phyloP scores from a whole-genome alignment of 805 yeast genomes.

The Phaffomyces antillensis region DNA sequence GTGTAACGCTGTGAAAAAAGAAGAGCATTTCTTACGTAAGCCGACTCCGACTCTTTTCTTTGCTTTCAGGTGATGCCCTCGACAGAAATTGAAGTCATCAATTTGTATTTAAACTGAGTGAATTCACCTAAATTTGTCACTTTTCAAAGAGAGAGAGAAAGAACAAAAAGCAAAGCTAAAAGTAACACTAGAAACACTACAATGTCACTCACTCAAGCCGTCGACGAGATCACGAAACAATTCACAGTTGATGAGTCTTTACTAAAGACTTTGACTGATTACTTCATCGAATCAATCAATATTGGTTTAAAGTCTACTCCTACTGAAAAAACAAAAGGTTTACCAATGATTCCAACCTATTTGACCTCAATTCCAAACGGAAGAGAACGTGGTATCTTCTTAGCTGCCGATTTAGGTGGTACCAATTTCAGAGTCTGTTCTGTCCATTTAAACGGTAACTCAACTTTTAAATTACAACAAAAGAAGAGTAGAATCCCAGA shows the following conservation, averaged over 20 bases:
- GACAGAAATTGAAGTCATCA: not conserved
- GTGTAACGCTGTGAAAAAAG: too few relatives aligned
- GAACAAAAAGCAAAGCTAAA: too few relatives aligned
- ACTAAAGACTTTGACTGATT: slow-evolving; percentile 28
- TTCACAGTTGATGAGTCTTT: slow-evolving; percentile 14
- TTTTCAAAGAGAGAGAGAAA: too few relatives aligned
- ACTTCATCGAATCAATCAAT: slow-evolving; percentile 55
- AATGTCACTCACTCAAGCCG: slow-evolving; percentile 9
- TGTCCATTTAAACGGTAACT: slow-evolving; percentile 66
- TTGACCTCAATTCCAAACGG: slow-evolving; percentile 86
- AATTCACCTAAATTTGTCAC: too few relatives aligned
- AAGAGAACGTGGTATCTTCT: slow-evolving; percentile 67
- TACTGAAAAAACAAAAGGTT: slow-evolving; percentile 33
- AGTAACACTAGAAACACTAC: not conserved
- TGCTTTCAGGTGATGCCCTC: not conserved
- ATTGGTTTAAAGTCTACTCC: slow-evolving; percentile 42
- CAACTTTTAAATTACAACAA: slow-evolving; percentile 72
- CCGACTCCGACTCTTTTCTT: too few relatives aligned
- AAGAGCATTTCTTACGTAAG: not conserved
- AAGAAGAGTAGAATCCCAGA: slow-evolving; percentile 73
- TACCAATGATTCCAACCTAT: slow-evolving; percentile 92
- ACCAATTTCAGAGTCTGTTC: slow-evolving; percentile 95
- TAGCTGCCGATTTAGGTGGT: slow-evolving; percentile 96
- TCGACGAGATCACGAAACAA: slow-evolving; percentile 14
- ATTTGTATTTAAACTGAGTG: too few relatives aligned